A percentile compares a stretch with the other conserved stretches of the same genome.
Evolutionary conservation across 495 filamentous ascomycete genomes (phyloP).

Genomic region (Penicillium coffeae): DNA sequence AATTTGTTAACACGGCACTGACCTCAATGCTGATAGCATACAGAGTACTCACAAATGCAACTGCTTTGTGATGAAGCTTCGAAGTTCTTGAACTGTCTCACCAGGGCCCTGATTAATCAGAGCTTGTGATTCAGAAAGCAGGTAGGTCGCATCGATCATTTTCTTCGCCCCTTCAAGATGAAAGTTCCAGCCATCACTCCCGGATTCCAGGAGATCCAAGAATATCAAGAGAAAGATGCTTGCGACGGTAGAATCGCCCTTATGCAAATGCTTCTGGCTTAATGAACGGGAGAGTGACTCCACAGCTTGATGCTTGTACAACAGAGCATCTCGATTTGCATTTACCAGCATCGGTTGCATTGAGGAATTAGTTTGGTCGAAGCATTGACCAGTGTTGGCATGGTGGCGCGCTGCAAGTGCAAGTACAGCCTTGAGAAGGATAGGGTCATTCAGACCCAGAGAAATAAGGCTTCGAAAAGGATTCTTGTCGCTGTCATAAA

Average conservation of each 20-base stretch:
- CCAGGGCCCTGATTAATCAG: constrained; percentile 14
- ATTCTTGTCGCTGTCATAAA: constrained; percentile 51
- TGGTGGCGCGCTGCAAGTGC: constrained; percentile 54
- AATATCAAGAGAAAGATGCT: constrained; percentile 56
- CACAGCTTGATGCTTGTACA: constrained; percentile 49
- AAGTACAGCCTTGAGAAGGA: constrained; percentile 47
- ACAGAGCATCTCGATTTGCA: constrained; percentile 42
- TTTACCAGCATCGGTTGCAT: constrained; percentile 12
- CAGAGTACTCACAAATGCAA: constrained; percentile 25
- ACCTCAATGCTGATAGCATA: neutral
- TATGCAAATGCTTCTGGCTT: constrained; percentile 14
- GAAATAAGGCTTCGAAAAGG: constrained; percentile 52
- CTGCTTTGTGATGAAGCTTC: constrained; percentile 26
- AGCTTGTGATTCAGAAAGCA: constrained; percentile 12
- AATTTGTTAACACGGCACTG: neutral
- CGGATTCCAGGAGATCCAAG: constrained; percentile 54
- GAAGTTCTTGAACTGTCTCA: constrained; percentile 26
- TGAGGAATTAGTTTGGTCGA: constrained; percentile 13
- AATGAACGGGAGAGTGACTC: constrained; percentile 35
- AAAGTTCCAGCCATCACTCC: constrained; percentile 50
- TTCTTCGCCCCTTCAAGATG: constrained; percentile 49
- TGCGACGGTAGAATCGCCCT: constrained; percentile 39
- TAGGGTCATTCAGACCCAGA: constrained; percentile 42
- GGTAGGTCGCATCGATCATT: constrained; percentile 30
- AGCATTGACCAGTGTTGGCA: constrained; percentile 32